Evolutionary conservation across 2,329 filamentous ascomycete genomes (phyloP), one percentile per base, ranked within the genome.

Genomic region (Fusarium fracticaudum): DNA sequence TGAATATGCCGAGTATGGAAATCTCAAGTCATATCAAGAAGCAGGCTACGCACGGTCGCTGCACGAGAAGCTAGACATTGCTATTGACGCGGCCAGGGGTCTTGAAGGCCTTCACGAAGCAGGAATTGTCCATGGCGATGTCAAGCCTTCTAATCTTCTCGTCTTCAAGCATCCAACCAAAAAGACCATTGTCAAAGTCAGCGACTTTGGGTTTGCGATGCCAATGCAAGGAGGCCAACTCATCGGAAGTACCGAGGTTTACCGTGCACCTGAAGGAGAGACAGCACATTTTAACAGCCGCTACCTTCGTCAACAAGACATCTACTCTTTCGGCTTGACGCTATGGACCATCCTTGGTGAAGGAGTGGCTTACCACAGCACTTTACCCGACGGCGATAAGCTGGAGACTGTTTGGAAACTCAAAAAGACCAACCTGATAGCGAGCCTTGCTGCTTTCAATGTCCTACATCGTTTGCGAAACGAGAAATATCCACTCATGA

Each of bases 151-250:
- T 3, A 63, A 63, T 31, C n/a, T 63, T 13, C 60, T 63, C 3
- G 60, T 63, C 6, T 63, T 59, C 31, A 60, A 47, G 20, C 53
- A 63, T 31, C 22, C 41, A 14, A 47, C 26, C 8, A 43, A 22
- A 15, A 40, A 47, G 7, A 15, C 17, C 14, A 17, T 60, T 9
- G 18, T 63, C 15, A 63, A 63, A 33, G 7, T 63, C 10, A 45
- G 51, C 29, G 53, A 63, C 17, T 63, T 63, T n/a, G 60, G 60
- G 2, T 63, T 63, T 24, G 60, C 53, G 14, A 60, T 63, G 53
- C 35, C 60, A 7, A 45, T 26, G 20, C 26, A 40, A 4, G 53
- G 53, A 18, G 60, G 60, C 5, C 53, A 63, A 4, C 41, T 63
- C 3, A 47, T 63, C 7, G 53, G 60, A 8, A 63, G 60, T 12